Percentiles rank a stretch among this genome's conserved stretches.
phyloP scores from a whole-genome alignment of 352 stramenopile genomes.

The Phytophthora idaei region DNA sequence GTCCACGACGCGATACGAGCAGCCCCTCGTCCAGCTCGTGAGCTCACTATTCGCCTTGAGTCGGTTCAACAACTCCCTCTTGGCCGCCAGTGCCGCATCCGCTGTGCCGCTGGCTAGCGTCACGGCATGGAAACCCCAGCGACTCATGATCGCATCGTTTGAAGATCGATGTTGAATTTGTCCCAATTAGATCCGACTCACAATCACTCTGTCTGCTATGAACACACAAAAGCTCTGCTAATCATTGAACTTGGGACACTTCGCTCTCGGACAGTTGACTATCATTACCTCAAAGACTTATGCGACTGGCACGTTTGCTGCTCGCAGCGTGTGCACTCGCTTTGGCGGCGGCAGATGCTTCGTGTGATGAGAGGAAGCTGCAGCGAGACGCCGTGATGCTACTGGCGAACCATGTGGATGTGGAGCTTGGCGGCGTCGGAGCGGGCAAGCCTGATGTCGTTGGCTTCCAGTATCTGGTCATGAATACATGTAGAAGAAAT shows the following conservation, averaged over 20 bases:
- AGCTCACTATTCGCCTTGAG: constrained; percentile 36
- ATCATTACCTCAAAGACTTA: not conserved
- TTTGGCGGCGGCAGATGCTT: constrained; percentile 10
- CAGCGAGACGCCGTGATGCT: constrained; percentile 48
- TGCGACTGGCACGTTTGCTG: constrained; percentile 13
- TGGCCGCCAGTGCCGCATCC: constrained; percentile 35
- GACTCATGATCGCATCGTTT: constrained; percentile 4
- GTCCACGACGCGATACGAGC: constrained; percentile 54
- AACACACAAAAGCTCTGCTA: not conserved
- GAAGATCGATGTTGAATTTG: constrained; percentile 1
- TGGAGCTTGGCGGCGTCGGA: constrained; percentile 71
- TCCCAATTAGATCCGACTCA: constrained; percentile 3
- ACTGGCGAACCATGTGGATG: constrained; percentile 58
- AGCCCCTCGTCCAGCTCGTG: constrained; percentile 27
- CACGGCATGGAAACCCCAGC: constrained; percentile 61
- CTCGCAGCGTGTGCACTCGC: constrained; percentile 7
- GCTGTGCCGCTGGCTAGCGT: constrained; percentile 49
- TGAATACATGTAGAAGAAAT: not conserved
- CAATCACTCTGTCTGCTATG: not conserved
- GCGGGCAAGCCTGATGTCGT: constrained; percentile 51
- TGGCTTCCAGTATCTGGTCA: constrained; percentile 83
- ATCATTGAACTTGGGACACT: constrained; percentile 8
- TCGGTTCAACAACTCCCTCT: constrained; percentile 33
- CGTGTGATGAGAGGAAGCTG: constrained; percentile 59
- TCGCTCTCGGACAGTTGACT: not conserved